phyloP scores from a whole-genome alignment of 1,284 basidiomycete genomes.

The Meira nashicola region DNA sequence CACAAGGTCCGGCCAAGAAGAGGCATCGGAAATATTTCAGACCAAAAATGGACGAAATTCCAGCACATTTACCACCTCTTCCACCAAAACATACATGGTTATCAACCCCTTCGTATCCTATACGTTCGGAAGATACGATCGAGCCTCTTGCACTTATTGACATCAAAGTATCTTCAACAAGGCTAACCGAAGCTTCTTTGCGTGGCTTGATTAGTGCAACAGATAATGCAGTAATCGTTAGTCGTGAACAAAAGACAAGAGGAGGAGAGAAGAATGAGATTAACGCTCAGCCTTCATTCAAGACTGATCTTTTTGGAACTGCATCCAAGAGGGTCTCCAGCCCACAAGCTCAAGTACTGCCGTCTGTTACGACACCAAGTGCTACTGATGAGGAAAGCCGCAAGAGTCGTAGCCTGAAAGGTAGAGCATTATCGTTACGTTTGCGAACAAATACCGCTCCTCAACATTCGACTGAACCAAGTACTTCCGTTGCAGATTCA shows the following conservation, averaged over 20 bases:
- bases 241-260: not conserved
- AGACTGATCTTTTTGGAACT: not conserved
- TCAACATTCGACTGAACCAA: not conserved
- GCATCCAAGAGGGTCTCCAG: not conserved
- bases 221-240: not conserved
- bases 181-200: slow-evolving; percentile 3
- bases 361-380: not conserved
- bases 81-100: slow-evolving; percentile 11
- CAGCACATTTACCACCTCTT: slow-evolving; percentile 1
- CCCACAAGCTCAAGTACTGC: not conserved
- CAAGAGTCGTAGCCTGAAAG: not conserved
- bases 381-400: not conserved
- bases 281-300: not conserved
- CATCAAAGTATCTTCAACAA: slow-evolving; percentile 1
- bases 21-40: not conserved
- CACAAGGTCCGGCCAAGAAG: not conserved
- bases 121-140: not conserved
- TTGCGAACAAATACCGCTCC: not conserved
- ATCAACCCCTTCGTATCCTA: slow-evolving; percentile 1
- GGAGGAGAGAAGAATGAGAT: not conserved
- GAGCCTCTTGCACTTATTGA: slow-evolving; percentile 5
- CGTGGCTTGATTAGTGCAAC: slow-evolving; percentile 6
- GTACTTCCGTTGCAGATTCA: not conserved
- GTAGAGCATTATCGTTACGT: slow-evolving; percentile 1
- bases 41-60: slow-evolving; percentile 5